These are phyloP conservation scores for Exophiala lecanii-corni DNA, from an alignment of 2,329 filamentous ascomycete species.

Conservation along the genomic window DNA sequence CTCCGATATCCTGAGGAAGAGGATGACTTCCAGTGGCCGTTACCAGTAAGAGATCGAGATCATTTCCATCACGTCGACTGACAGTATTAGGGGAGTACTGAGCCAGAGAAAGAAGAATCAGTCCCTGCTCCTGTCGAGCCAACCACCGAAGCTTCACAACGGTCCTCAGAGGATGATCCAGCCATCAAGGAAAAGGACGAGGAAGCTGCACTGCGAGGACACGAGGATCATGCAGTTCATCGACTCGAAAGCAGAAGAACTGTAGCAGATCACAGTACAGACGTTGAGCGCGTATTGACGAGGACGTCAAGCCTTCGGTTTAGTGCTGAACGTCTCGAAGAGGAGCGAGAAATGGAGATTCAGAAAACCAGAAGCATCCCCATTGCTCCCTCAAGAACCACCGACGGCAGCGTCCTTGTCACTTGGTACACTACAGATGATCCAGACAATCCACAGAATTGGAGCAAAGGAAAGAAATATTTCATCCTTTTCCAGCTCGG, in stretches of 20 bases:
- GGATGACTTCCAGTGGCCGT: not conserved
- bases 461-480: conserved; percentile 22
- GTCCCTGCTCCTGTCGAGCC: not conserved
- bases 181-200: not conserved
- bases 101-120: not conserved
- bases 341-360: conserved; percentile 26
- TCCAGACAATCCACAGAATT: conserved; percentile 28
- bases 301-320: not conserved
- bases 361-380: conserved; percentile 29
- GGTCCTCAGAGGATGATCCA: not conserved
- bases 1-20: conserved; percentile 36
- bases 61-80: not conserved
- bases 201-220: not conserved
- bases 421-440: conserved; percentile 26
- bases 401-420: conserved; percentile 28
- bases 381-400: conserved; percentile 29
- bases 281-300: not conserved
- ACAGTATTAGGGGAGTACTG: not conserved
- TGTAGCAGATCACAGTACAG: not conserved
- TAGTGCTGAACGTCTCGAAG: conserved; percentile 31
- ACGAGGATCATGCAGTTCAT: not conserved
- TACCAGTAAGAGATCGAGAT: not conserved
- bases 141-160: not conserved
- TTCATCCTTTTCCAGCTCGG: conserved; percentile 23
- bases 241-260: not conserved